Evolutionary conservation across 2,329 filamentous ascomycete species (phyloP).

Genomic region (Cordyceps javanica): DNA sequence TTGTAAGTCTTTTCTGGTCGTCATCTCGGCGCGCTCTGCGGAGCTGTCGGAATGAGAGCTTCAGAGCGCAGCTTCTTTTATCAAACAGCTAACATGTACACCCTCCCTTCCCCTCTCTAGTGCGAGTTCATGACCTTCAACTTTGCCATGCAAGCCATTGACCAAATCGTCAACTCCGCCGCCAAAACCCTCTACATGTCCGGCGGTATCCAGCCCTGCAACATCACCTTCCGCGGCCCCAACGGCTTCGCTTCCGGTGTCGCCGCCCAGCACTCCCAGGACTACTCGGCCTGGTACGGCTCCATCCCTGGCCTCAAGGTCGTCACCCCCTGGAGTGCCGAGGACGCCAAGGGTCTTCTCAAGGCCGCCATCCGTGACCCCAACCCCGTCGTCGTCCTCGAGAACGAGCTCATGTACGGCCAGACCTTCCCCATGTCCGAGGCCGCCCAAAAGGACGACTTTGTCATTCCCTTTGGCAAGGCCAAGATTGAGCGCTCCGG

Average conservation of each 20-base stretch:
- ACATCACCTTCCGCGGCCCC: slow-evolving; percentile 98
- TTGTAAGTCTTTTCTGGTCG: slow-evolving; percentile 60
- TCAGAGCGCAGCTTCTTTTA: neutral
- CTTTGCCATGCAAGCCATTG: slow-evolving; percentile 99
- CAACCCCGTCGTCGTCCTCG: slow-evolving; percentile 88
- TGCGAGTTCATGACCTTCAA: slow-evolving; percentile 99
- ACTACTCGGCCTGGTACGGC: slow-evolving; percentile 98
- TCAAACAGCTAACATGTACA: too few relatives aligned
- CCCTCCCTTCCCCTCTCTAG: slow-evolving; percentile 34
- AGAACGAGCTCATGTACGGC: slow-evolving; percentile 90
- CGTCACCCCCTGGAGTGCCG: slow-evolving; percentile 89
- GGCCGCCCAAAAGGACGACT: slow-evolving; percentile 91
- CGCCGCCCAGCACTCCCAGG: slow-evolving; percentile 95
- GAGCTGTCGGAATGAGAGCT: neutral
- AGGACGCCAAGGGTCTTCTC: slow-evolving; percentile 95
- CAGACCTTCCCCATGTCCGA: slow-evolving; percentile 95
- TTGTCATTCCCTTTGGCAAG: slow-evolving; percentile 95
- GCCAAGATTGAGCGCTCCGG: slow-evolving; percentile 96
- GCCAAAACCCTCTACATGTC: slow-evolving; percentile 99
- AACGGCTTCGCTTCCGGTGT: slow-evolving; percentile 97
- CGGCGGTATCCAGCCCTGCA: slow-evolving; percentile 97
- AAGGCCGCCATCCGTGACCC: slow-evolving; percentile 98
- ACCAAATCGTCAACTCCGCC: slow-evolving; percentile 98
- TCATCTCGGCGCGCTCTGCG: neutral
- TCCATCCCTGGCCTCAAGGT: slow-evolving; percentile 97